Evolutionary conservation across 2,329 filamentous ascomycete genomes (phyloP), one percentile per base, ranked within the genome.

Genomic region (Penicillium hordei): DNA sequence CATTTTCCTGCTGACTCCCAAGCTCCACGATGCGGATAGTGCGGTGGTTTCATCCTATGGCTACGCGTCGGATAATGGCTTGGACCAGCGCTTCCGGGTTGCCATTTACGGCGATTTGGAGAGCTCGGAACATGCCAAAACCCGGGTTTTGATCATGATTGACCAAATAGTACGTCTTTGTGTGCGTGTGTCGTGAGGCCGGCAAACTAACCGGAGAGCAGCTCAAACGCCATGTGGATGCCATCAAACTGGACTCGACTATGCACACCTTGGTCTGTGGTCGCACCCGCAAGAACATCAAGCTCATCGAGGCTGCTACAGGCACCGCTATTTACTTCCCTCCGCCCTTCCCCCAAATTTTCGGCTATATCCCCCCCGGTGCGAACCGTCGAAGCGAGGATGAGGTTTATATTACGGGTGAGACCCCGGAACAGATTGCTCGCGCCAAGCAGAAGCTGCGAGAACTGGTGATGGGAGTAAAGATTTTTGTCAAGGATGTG

Each of bases 261-360:
- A 84, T 96, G 72, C 94, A 99, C 73, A 94, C 92, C 57, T 83
- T 97, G 55, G 87, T 97, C 49, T 97, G 93, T 73, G 94, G 94
- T 48, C 90, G 94, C 48, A 93, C 93, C 66, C 86, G 94, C 66
- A 96, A 96, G 81, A 97, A 97, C 74, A 96, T 99, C 79, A 97
- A 97, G 80, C 81, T 94, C 68, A 97, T 99, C 70, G 94, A 99
- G 76, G 96, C 94, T 15, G 87, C 89, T 29, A 97, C 94, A 15
- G 91, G 93, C 68, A 97, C 94, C 9, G 93, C 94, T 63, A 97
- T 99, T 68, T 99, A 99, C 78, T 97, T 99, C 72, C 94, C 94
- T 29, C 92, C 93, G 8, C 89, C 93, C 0, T 97, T 97, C 72
- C 93, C 93, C 15, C 87, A 89, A 58, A 88, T 97, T 63, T 97